Conservation (phyloP, 2,329 filamentous ascomycete genomes). For the Cercospora sojina region DNA sequence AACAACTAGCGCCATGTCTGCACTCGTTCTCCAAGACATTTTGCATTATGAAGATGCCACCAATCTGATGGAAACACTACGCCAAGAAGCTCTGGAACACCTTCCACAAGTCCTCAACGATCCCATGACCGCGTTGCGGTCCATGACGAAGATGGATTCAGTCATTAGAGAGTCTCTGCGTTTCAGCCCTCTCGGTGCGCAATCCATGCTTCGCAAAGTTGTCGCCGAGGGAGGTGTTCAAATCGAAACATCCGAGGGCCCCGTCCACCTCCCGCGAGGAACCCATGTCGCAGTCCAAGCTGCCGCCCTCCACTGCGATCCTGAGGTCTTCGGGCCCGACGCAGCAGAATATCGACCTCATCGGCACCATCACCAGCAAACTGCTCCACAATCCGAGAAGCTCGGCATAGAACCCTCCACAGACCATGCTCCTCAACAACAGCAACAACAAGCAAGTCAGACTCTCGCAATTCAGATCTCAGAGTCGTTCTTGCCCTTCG, state of each 20-base stretch:
- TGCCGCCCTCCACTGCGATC: slow-evolving; percentile 28
- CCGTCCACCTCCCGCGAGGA: slow-evolving; percentile 22
- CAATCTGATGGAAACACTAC: neutral
- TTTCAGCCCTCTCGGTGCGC: slow-evolving; percentile 13
- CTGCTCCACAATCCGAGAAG: neutral
- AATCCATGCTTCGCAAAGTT: slow-evolving; percentile 25
- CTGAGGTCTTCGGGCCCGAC: slow-evolving; percentile 22
- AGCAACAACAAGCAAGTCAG: neutral
- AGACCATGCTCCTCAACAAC: neutral
- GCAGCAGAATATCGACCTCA: slow-evolving; percentile 29
- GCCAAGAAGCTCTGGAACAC: neutral
- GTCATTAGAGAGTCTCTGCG: slow-evolving; percentile 33
- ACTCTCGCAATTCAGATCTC: slow-evolving; percentile 14
- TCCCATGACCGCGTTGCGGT: neutral
- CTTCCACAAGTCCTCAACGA: neutral
- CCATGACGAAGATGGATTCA: slow-evolving; percentile 21
- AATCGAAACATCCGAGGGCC: slow-evolving; percentile 24
- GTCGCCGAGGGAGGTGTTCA: slow-evolving; percentile 26
- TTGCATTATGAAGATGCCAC: slow-evolving; percentile 16
- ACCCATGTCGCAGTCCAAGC: slow-evolving; percentile 25
- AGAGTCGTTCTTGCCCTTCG: slow-evolving; percentile 26
- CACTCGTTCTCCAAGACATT: slow-evolving; percentile 21
- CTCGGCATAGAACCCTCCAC: neutral
- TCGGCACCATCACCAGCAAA: slow-evolving; percentile 20
- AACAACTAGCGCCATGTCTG: slow-evolving; percentile 23